Conservation (phyloP, 805 yeast species). For the Lachancea quebecensis region DNA sequence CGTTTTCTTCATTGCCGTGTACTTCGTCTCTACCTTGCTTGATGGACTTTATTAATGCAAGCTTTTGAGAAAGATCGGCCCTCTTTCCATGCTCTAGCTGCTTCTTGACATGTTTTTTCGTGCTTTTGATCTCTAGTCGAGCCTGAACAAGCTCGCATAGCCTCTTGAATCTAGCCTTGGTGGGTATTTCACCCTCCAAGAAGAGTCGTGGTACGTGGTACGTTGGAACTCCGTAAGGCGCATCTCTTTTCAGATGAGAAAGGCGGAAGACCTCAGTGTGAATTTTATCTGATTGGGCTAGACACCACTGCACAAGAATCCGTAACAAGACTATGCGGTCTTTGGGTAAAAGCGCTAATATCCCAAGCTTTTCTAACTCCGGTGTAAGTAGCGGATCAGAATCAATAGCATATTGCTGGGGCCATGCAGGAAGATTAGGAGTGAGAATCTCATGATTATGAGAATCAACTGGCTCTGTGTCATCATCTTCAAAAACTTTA, state of each 20-base stretch:
- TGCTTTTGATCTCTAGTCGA: slow-evolving; percentile 21
- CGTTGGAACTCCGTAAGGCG: slow-evolving; percentile 23
- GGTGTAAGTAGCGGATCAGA: slow-evolving; percentile 21
- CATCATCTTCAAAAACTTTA: slow-evolving; percentile 12
- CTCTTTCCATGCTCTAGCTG: slow-evolving; percentile 19
- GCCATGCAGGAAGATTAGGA: slow-evolving; percentile 16
- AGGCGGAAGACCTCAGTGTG: slow-evolving; percentile 25
- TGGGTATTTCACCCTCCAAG: slow-evolving; percentile 20
- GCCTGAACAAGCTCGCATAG: slow-evolving; percentile 21
- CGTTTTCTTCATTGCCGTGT: slow-evolving; percentile 9
- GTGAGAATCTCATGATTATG: slow-evolving; percentile 17
- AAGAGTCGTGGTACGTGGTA: slow-evolving; percentile 22
- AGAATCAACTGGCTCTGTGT: slow-evolving; percentile 17
- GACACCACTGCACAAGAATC: slow-evolving; percentile 21
- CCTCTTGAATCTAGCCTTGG: slow-evolving; percentile 19
- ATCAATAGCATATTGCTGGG: slow-evolving; percentile 14
- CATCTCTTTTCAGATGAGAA: slow-evolving; percentile 24
- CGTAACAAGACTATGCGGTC: slow-evolving; percentile 24
- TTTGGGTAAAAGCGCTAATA: slow-evolving; percentile 20
- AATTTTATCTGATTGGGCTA: slow-evolving; percentile 20
- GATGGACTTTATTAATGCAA: slow-evolving; percentile 17
- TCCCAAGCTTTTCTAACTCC: slow-evolving; percentile 20
- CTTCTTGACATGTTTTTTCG: slow-evolving; percentile 20
- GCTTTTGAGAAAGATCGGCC: slow-evolving; percentile 19
- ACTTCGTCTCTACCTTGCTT: slow-evolving; percentile 13